These are phyloP conservation scores for Aureobasidium namibiae DNA, from an alignment of 2,329 filamentous ascomycete genomes.

Conservation along the genomic window DNA sequence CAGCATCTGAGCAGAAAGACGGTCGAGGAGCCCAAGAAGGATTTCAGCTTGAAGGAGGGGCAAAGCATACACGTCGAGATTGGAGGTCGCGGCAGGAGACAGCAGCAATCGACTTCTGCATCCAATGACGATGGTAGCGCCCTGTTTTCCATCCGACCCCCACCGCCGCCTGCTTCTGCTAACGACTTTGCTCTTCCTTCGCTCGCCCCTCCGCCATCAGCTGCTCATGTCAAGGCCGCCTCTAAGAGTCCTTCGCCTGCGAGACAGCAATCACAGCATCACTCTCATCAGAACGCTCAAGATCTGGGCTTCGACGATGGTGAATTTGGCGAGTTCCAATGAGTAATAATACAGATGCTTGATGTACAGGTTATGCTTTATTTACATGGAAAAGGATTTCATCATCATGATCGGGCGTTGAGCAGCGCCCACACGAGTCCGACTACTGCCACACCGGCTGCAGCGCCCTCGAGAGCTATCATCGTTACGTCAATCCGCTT, in stretches of 20 bases:
- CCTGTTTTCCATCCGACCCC: slow-evolving; percentile 68
- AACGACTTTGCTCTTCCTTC: slow-evolving; percentile 32
- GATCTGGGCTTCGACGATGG: slow-evolving; percentile 80
- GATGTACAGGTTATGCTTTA: slow-evolving; percentile 10
- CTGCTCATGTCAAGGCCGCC: slow-evolving; percentile 48
- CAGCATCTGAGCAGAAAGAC: slow-evolving; percentile 22
- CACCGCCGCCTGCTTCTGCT: slow-evolving; percentile 51
- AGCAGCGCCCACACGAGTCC: slow-evolving; percentile 28
- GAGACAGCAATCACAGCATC: not conserved
- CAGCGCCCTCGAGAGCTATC: slow-evolving; percentile 36
- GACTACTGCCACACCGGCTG: slow-evolving; percentile 31
- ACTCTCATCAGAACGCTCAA: slow-evolving; percentile 31
- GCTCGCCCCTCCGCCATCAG: slow-evolving; percentile 60
- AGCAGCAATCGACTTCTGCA: slow-evolving; percentile 15
- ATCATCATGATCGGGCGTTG: slow-evolving; percentile 21
- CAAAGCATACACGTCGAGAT: slow-evolving; percentile 82
- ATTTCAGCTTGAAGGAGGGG: slow-evolving; percentile 81
- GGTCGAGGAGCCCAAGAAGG: slow-evolving; percentile 51
- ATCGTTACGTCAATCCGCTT: slow-evolving; percentile 39
- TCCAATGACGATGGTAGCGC: slow-evolving; percentile 33
- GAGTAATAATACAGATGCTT: slow-evolving; percentile 16
- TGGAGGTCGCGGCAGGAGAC: slow-evolving; percentile 46
- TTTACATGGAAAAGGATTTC: slow-evolving; percentile 9
- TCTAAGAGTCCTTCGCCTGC: slow-evolving; percentile 39
- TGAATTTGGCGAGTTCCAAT: slow-evolving; percentile 76